Conservation (phyloP, 495 filamentous ascomycete species). For the Aspergillus conjunctus region DNA sequence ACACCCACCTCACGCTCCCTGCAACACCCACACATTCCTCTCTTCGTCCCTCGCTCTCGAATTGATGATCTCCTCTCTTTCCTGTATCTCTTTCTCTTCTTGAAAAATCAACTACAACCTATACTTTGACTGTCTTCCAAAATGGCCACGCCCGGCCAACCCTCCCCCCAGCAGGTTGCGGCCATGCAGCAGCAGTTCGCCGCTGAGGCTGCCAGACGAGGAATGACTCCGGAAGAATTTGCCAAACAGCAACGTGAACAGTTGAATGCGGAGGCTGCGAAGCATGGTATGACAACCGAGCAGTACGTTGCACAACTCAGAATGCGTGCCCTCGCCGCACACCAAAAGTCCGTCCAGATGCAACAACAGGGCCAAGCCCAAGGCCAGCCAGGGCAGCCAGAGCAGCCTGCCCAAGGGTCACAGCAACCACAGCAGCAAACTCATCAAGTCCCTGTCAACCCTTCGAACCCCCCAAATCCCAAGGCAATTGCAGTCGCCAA, state of each 20-base stretch:
- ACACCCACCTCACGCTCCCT: constrained; percentile 1
- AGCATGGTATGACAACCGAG: constrained; percentile 61
- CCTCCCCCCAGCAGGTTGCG: constrained; percentile 81
- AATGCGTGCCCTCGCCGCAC: constrained; percentile 60
- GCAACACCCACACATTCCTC: background rate
- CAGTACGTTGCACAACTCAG: constrained; percentile 68
- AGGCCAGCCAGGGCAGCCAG: constrained; percentile 44
- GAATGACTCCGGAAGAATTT: constrained; percentile 75
- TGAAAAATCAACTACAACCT: background rate
- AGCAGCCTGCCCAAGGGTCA: constrained; percentile 37
- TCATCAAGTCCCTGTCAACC: constrained; percentile 58
- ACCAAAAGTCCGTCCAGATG: constrained; percentile 48
- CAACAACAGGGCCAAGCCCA: constrained; percentile 47
- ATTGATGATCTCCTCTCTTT: constrained; percentile 4
- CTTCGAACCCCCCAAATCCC: constrained; percentile 76
- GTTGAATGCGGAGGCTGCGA: constrained; percentile 63
- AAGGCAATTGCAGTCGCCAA: constrained; percentile 87
- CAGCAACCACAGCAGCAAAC: constrained; percentile 41
- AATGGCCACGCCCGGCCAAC: constrained; percentile 62
- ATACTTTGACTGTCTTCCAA: constrained; percentile 15
- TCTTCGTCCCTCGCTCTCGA: background rate
- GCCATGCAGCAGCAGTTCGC: constrained; percentile 83
- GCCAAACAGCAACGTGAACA: constrained; percentile 60
- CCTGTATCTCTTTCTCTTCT: background rate
- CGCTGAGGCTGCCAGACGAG: constrained; percentile 70